phyloP scores from a whole-genome alignment of 331 rosid genomes.

The Ulmus americana region DNA sequence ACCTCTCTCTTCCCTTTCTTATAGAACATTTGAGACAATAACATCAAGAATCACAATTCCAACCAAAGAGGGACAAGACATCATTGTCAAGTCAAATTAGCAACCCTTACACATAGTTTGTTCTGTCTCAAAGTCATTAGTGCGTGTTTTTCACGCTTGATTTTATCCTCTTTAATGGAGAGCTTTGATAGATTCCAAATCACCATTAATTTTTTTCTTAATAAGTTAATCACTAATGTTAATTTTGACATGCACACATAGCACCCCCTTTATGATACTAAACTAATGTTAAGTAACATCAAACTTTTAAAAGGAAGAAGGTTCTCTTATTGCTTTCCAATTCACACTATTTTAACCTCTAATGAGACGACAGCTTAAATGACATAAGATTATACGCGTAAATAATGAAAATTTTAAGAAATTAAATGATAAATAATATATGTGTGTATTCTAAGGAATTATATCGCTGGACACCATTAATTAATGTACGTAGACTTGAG shows the following conservation, averaged over 20 bases:
- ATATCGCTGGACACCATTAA: too few species aligned
- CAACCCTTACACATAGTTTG: slow-evolving; percentile 5
- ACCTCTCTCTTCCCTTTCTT: slow-evolving; percentile 1
- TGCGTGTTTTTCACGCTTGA: slow-evolving; percentile 33
- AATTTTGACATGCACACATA: background rate
- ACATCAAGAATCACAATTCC: slow-evolving; percentile 16
- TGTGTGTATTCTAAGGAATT: background rate
- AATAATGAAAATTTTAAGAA: slow-evolving; percentile 2
- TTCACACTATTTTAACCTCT: slow-evolving; percentile 16
- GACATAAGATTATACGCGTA: slow-evolving; percentile 17
- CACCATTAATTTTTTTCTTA: background rate
- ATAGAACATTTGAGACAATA: slow-evolving; percentile 13
- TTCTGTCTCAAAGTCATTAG: slow-evolving; percentile 26
- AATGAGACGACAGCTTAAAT: slow-evolving; percentile 4
- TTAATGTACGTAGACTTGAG: too few species aligned
- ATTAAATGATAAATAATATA: background rate
- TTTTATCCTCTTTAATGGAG: background rate
- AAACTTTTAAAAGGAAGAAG: slow-evolving; percentile 14
- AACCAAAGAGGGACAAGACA: slow-evolving; percentile 28
- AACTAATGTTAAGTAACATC: slow-evolving; percentile 6
- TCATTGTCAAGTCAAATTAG: slow-evolving; percentile 24
- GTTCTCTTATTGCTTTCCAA: slow-evolving; percentile 7
- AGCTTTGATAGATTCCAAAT: slow-evolving; percentile 10
- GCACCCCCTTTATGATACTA: background rate
- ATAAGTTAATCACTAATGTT: background rate